Conservation (phyloP, 805 yeast genomes). For the Nematodospora valgi region DNA sequence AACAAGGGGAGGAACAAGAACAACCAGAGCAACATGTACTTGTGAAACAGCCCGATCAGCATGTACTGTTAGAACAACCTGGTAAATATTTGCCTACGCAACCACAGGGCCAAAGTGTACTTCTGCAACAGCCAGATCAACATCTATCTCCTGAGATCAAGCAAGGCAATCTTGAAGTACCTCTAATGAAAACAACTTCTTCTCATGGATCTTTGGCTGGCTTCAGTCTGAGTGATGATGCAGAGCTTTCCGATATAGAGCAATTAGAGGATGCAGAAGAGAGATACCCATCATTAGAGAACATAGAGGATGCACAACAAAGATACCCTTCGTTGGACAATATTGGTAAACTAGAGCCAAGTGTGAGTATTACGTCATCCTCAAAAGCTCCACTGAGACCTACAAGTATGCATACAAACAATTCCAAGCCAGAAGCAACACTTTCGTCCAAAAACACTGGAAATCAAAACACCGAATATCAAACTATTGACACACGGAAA, state of each 20-base stretch:
- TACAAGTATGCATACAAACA: background rate
- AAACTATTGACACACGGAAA: too few relatives aligned
- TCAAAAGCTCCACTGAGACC: background rate
- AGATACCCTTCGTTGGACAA: slow-evolving; percentile 21
- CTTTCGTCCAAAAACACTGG: background rate
- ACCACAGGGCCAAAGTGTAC: background rate
- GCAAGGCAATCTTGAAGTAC: background rate
- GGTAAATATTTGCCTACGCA: too few relatives aligned
- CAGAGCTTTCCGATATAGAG: slow-evolving; percentile 27
- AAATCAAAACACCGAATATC: too few relatives aligned
- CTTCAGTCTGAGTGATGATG: slow-evolving; percentile 7
- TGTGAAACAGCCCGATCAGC: background rate
- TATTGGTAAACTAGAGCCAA: slow-evolving; percentile 11
- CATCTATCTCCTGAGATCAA: background rate
- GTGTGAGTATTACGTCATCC: too few relatives aligned
- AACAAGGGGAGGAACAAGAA: slow-evolving; percentile 3
- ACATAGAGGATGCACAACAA: slow-evolving; percentile 1
- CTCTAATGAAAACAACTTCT: background rate
- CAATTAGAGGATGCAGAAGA: slow-evolving; percentile 46
- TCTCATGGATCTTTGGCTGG: slow-evolving; percentile 6
- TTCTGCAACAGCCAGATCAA: background rate
- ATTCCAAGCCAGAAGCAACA: background rate
- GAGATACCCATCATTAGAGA: slow-evolving; percentile 45
- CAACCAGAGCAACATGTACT: background rate
- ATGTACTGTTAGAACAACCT: background rate